Percentiles rank a stretch among this genome's conserved stretches.
Evolutionary conservation across 1,139 yeast species (phyloP).

Genomic region (Sugiyamaella paludigena): DNA sequence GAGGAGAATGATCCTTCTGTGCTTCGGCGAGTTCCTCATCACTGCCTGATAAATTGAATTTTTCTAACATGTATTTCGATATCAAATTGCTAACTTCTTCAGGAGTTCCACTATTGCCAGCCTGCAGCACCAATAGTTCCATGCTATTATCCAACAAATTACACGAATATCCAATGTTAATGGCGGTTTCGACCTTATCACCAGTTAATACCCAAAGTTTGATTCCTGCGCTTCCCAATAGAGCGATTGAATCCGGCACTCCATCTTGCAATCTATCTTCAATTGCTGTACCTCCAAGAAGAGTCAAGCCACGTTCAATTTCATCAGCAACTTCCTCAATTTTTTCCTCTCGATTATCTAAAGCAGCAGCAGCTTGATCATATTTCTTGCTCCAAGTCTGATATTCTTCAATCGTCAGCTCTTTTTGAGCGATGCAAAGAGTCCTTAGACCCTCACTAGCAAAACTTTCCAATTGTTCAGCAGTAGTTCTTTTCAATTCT

Average conservation of each 20-base stretch:
- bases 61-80: conserved; percentile 54
- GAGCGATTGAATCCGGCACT: conserved; percentile 86
- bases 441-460: conserved; percentile 97
- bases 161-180: conserved; percentile 93
- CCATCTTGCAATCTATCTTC: conserved; percentile 93
- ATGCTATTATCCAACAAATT: conserved; percentile 79
- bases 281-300: conserved; percentile 94
- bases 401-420: conserved; percentile 60
- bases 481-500: conserved; percentile 59
- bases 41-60: conserved; percentile 64
- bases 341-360: conserved; percentile 70
- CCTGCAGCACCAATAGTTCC: conserved; percentile 71
- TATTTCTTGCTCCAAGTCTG: conserved; percentile 65
- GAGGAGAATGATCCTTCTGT: conserved; percentile 69
- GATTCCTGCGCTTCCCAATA: conserved; percentile 82
- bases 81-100: conserved; percentile 54
- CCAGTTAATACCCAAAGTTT: conserved; percentile 96
- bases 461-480: conserved; percentile 78
- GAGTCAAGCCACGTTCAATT: conserved; percentile 64
- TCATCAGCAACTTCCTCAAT: conserved; percentile 75
- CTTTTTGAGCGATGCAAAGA: conserved; percentile 82
- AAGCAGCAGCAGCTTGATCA: conserved; percentile 67
- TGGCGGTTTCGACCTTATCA: conserved; percentile 94
- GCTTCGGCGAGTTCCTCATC: conserved; percentile 57
- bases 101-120: conserved; percentile 27